Base-by-base conservation (phyloP, 805 yeast species). In the Saccharomycopsis sp. region DNA sequence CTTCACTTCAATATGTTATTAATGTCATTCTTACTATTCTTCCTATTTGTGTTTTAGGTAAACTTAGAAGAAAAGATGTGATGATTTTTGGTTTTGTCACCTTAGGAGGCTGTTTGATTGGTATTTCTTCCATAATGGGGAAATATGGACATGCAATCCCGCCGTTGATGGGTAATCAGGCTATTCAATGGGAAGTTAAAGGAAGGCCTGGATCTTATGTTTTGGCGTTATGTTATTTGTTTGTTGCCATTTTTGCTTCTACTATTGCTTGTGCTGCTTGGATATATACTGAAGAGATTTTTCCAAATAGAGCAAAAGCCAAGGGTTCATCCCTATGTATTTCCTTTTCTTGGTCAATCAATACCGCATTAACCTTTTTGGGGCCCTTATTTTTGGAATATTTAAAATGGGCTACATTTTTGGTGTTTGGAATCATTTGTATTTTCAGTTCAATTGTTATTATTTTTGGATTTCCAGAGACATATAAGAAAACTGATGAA, bases 281-380 rank as follows among this genome's bases (percentile, higher is more conserved):
- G 71, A 52, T 73, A 17, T 72, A 70, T 49, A 62, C 71, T 3
- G 63, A 66, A 37, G 79, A 74, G 48, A 53, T 71, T 3, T 63
- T 74, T 32, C 72, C 73, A 0, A 54, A 54, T 1, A 55, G 56
- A 21, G 65, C 70, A 1, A 65, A 72, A 45, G 56, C 69, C 0
- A 70, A 67, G 47, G 75, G 74, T 0, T 54, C 66, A 20, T 59
- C 74, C 0, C 46, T 70, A 3, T 64, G 72, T 34, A 64, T 69
- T 66, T 53, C 67, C 20, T 52, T 61, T 12, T 67, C 72, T 2
- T 72, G 75, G 76, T 45, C 57, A 1, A 43, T 63, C 5, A 63
- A 59, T 45, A 63, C 63, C 17, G 25, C 51, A 1, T 51, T 67
- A 38, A 63, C 67, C 0, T 55, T 70, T 37, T 34, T 62, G 2